phyloP scores from a whole-genome alignment of 2,329 filamentous ascomycete species.

The Epicoccum nigrum region DNA sequence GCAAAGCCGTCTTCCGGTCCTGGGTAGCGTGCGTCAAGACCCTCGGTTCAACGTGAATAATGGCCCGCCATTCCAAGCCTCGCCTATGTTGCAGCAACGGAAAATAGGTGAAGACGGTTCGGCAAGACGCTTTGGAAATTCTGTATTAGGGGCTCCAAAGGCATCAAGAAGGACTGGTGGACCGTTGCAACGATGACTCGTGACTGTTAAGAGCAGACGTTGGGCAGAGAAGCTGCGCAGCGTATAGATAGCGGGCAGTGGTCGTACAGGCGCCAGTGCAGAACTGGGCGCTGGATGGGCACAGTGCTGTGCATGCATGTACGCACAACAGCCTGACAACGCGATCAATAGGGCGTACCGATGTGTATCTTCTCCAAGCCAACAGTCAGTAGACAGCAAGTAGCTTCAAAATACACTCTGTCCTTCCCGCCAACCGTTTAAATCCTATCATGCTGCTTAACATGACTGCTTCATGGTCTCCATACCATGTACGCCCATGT shows the following conservation, averaged over 20 bases:
- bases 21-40: constrained; percentile 35
- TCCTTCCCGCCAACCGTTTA: no score
- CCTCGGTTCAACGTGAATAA: constrained; percentile 24
- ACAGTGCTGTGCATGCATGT: no score
- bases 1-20: constrained; percentile 38
- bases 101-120: constrained; percentile 32
- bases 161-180: constrained; percentile 33
- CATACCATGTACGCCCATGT: no score
- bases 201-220: not conserved
- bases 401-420: no score
- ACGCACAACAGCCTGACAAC: no score
- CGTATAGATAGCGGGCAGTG: not conserved
- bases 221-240: not conserved
- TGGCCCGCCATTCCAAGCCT: constrained; percentile 34
- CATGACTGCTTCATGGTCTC: no score
- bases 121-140: constrained; percentile 26
- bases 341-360: no score
- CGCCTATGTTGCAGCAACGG: constrained; percentile 42
- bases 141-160: constrained; percentile 37
- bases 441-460: no score
- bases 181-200: constrained; percentile 12
- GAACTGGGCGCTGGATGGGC: no score
- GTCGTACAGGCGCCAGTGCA: no score
- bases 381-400: no score
- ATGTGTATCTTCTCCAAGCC: no score